Evolutionary conservation across 1,284 basidiomycete genomes (phyloP).

Genomic region (Mycena sp.): DNA sequence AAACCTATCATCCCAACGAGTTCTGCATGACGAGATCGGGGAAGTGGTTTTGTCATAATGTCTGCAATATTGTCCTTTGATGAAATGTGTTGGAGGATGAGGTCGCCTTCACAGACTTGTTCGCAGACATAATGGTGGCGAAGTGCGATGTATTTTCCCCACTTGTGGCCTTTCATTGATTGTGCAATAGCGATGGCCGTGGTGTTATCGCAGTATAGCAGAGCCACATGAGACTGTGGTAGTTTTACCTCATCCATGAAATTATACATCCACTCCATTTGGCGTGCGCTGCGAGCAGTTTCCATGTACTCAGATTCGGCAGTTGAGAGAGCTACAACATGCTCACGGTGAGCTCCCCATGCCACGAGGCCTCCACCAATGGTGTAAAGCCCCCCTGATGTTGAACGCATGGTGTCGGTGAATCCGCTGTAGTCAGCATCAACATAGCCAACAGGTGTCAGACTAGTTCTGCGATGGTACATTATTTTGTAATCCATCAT

Average conservation of each 20-base stretch:
- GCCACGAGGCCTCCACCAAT: constrained; percentile 42
- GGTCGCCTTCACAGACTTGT: background rate
- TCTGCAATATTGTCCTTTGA: constrained; percentile 8
- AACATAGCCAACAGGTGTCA: constrained; percentile 43
- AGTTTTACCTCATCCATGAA: constrained; percentile 2
- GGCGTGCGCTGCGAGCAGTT: constrained; percentile 34
- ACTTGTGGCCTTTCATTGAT: constrained; percentile 3
- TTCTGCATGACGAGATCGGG: background rate
- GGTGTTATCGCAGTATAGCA: background rate
- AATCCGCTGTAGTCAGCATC: constrained; percentile 49
- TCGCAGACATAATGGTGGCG: background rate
- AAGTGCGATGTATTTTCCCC: background rate
- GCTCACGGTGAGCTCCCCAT: constrained; percentile 44
- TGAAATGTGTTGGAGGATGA: background rate
- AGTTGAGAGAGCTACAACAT: constrained; percentile 41
- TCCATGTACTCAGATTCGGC: constrained; percentile 54
- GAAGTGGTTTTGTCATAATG: constrained; percentile 4
- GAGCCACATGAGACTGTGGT: background rate
- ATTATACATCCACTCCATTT: constrained; percentile 44
- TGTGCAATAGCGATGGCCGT: background rate
- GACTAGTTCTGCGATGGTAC: constrained; percentile 24
- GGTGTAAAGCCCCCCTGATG: constrained; percentile 38
- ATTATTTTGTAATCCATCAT: constrained; percentile 38
- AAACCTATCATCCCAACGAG: background rate
- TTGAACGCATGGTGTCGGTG: constrained; percentile 35